phyloP scores from a whole-genome alignment of 177 flowering plant species.

The Vitis hybrid region DNA sequence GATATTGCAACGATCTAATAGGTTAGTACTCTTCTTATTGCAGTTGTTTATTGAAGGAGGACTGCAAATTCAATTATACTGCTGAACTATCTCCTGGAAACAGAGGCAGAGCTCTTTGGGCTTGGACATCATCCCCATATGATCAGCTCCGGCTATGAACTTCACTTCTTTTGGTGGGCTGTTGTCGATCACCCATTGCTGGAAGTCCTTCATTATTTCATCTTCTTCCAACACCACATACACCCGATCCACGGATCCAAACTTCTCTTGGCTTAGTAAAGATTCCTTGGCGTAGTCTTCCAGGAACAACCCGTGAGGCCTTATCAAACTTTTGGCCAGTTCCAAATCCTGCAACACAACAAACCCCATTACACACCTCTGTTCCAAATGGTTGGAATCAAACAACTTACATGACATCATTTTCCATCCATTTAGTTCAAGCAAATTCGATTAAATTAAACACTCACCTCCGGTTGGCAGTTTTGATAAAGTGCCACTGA shows the following conservation, averaged over 20 bases:
- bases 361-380: neutral
- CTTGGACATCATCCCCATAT: slow-evolving; percentile 40
- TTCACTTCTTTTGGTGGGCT: slow-evolving; percentile 26
- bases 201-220: slow-evolving; percentile 18
- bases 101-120: slow-evolving; percentile 21
- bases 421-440: too few species aligned
- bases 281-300: slow-evolving; percentile 13
- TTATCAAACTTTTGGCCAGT: slow-evolving; percentile 17
- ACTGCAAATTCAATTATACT: neutral
- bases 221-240: slow-evolving; percentile 28
- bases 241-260: slow-evolving; percentile 31
- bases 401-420: too few species aligned
- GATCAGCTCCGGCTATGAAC: slow-evolving; percentile 35
- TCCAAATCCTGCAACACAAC: slow-evolving; percentile 22
- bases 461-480: too few species aligned
- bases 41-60: too few species aligned
- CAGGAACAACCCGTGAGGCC: slow-evolving; percentile 15
- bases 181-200: slow-evolving; percentile 39
- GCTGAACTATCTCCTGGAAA: slow-evolving; percentile 13
- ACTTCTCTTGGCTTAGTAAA: slow-evolving; percentile 21
- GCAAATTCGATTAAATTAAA: too few species aligned
- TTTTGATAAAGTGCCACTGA: too few species aligned
- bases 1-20: too few species aligned
- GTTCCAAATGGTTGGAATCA: neutral
- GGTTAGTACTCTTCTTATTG: too few species aligned